Evolutionary conservation across 345 rosid genomes (phyloP).

Genomic region (Gossypium herbaceum): DNA sequence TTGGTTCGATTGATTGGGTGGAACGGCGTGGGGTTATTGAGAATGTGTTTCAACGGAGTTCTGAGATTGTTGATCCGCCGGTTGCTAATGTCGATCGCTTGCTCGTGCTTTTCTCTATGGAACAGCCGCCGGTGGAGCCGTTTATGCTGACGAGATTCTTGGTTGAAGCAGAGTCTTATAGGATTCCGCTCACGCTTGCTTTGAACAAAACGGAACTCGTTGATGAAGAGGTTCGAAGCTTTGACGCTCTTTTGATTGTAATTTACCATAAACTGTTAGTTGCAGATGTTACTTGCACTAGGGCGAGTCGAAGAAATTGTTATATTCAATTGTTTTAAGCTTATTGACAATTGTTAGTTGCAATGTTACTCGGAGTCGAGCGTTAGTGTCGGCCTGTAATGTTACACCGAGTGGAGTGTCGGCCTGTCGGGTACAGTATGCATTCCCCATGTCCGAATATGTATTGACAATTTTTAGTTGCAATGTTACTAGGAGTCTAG

Average conservation of each 20-base stretch:
- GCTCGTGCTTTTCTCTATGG: constrained; percentile 73
- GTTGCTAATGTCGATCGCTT: constrained; percentile 87
- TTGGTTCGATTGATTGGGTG: constrained; percentile 88
- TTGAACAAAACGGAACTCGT: constrained; percentile 76
- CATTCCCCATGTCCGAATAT: no score
- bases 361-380: no score
- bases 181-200: constrained; percentile 74
- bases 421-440: no score
- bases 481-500: no score
- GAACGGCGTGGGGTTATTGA: constrained; percentile 84
- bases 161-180: constrained; percentile 81
- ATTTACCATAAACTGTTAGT: no score
- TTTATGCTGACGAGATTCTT: constrained; percentile 78
- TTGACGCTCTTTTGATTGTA: not conserved
- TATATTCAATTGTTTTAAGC: no score
- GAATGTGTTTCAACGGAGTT: constrained; percentile 62
- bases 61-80: constrained; percentile 74
- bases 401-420: no score
- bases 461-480: no score
- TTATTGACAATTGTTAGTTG: no score
- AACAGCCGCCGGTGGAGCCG: constrained; percentile 74
- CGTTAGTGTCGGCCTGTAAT: no score
- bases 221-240: constrained; percentile 47
- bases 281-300: no score
- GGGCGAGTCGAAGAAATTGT: no score